Percentiles rank a stretch among this genome's conserved stretches.
phyloP scores from a whole-genome alignment of 176 grass and related monocot genomes.

The Elymus sibiricus region DNA sequence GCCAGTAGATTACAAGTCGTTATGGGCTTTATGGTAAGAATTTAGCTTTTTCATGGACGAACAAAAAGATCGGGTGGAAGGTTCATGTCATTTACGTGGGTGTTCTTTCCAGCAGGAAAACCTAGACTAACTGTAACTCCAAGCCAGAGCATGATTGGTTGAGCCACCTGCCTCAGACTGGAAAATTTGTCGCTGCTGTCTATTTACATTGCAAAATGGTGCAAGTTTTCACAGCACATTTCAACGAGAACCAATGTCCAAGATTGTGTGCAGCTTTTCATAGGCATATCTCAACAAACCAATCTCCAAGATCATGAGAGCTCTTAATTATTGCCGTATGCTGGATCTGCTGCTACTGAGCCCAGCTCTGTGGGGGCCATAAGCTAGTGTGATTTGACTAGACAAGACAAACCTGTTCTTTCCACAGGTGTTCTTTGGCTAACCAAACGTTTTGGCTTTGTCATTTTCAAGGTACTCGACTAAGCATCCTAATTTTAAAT shows the following conservation, averaged over 20 bases:
- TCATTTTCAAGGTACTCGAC: not conserved
- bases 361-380: not conserved
- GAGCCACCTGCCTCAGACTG: not conserved
- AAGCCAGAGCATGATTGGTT: not conserved
- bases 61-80: slow-evolving; percentile 25
- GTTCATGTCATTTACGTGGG: slow-evolving; percentile 23
- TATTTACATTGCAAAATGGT: not conserved
- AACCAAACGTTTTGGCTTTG: slow-evolving; percentile 20
- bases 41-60: not conserved
- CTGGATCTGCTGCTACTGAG: not conserved
- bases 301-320: slow-evolving; percentile 9
- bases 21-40: not conserved
- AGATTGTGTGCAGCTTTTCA: slow-evolving; percentile 6
- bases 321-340: slow-evolving; percentile 21
- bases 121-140: not conserved
- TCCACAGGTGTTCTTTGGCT: not conserved
- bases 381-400: not conserved
- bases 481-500: slow-evolving; percentile 15
- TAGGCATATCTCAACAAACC: slow-evolving; percentile 19
- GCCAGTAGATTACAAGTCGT: slow-evolving; percentile 23
- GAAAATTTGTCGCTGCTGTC: slow-evolving; percentile 9
- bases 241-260: not conserved
- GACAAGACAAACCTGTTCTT: slow-evolving; percentile 6
- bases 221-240: not conserved
- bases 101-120: slow-evolving; percentile 24